A percentile compares a stretch with the other conserved stretches of the same genome.
Conservation (phyloP, 176 grass and related monocot genomes). For the Triticum aestivum region IWGSC_CS_RefSeq_v2.1 NC_057795.1:558428717-558429216, state of each 20-base stretch:
- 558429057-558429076: background rate
- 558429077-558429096: background rate
- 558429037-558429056: background rate
- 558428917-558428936: background rate
- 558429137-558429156: too few species aligned
- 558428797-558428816: background rate
- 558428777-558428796: background rate
- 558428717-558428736: background rate
- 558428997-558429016: too few species aligned
- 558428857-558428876: background rate
- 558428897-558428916: background rate
- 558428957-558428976: background rate
- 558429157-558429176: background rate
- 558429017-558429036: background rate
- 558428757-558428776: background rate
- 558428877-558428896: background rate
- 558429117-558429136: too few species aligned
- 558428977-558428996: background rate
- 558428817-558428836: background rate
- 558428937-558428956: background rate
- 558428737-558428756: background rate
- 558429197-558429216: background rate
- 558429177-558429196: background rate
- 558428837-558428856: background rate
- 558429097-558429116: too few species aligned